Evolutionary conservation across 768 basidiomycete species (phyloP).

Genomic region (Phaeolepiota aurea): DNA sequence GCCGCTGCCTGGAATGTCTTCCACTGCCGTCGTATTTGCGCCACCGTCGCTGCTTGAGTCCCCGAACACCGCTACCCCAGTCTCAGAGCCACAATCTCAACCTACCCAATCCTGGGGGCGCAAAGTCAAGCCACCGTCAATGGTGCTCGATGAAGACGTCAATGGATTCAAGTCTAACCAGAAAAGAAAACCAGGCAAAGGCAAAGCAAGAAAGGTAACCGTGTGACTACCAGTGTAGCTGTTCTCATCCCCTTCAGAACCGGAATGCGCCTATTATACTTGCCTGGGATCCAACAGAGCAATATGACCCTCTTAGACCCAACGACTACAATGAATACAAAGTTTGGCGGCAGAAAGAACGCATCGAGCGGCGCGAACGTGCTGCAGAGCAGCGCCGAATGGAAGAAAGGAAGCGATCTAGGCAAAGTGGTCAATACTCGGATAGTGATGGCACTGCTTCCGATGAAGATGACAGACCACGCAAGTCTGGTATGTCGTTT

Average conservation of each 20-base stretch:
- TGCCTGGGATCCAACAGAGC: conserved; percentile 73
- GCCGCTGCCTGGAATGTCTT: conserved; percentile 24
- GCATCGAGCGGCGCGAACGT: conserved; percentile 64
- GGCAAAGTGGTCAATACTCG: conserved; percentile 53
- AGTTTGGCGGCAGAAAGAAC: conserved; percentile 66
- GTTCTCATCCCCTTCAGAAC: conserved; percentile 31
- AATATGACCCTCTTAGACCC: conserved; percentile 74
- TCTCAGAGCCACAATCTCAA: conserved; percentile 8
- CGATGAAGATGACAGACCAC: conserved; percentile 59
- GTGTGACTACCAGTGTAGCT: neutral
- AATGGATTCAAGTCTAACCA: conserved; percentile 68
- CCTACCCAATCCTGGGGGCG: conserved; percentile 70
- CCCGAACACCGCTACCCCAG: conserved; percentile 13
- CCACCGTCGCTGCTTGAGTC: conserved; percentile 50
- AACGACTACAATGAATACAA: conserved; percentile 91
- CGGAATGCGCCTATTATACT: conserved; percentile 43
- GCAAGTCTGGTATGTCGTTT: conserved; percentile 60
- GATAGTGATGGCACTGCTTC: conserved; percentile 57
- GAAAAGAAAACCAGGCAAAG: conserved; percentile 46
- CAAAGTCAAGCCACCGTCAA: conserved; percentile 85
- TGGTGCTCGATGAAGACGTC: conserved; percentile 84
- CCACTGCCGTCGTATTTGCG: conserved; percentile 65
- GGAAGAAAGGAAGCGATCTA: conserved; percentile 49
- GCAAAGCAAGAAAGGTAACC: conserved; percentile 58
- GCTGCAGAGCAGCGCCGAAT: conserved; percentile 50